phyloP scores from a whole-genome alignment of 140 eudicot genomes.

The Bidens hawaiensis region DNA sequence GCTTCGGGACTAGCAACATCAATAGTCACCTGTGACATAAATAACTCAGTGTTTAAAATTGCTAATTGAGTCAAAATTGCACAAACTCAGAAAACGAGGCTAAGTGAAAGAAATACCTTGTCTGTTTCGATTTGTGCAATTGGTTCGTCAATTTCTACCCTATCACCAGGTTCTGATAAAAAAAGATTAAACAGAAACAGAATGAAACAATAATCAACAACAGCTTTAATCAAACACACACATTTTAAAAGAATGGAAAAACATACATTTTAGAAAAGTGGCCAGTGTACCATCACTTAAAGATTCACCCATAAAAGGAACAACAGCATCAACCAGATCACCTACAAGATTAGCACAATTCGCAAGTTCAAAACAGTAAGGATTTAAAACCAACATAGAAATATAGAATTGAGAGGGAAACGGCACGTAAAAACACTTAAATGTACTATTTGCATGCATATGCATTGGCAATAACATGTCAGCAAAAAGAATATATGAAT shows the following conservation, averaged over 20 bases:
- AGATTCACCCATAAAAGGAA: slow-evolving; percentile 96
- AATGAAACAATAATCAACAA: not conserved
- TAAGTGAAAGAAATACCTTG: slow-evolving; percentile 41
- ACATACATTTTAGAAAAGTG: slow-evolving; percentile 71
- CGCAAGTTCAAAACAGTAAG: not conserved
- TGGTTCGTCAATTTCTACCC: slow-evolving; percentile 87
- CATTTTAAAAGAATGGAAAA: not conserved
- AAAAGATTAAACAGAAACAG: slow-evolving; percentile 10
- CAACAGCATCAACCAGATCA: slow-evolving; percentile 84
- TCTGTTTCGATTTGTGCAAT: slow-evolving; percentile 96
- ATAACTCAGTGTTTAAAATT: slow-evolving; percentile 17
- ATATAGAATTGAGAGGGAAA: slow-evolving; percentile 10
- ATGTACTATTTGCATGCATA: not conserved
- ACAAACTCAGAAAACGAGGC: not conserved
- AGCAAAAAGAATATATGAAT: slow-evolving; percentile 2
- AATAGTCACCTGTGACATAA: slow-evolving; percentile 61
- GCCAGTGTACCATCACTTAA: slow-evolving; percentile 89
- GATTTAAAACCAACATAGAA: not conserved
- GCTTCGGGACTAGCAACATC: slow-evolving; percentile 95
- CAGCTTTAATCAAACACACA: not conserved
- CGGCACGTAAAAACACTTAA: not conserved
- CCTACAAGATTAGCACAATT: slow-evolving; percentile 29
- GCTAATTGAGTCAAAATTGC: not conserved
- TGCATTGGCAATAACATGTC: not conserved
- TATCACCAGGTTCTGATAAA: slow-evolving; percentile 84